Evolutionary conservation across 179 eudicot species (phyloP), one percentile per base, ranked within the genome.

Genomic region (Gypsophila paniculata): DNA sequence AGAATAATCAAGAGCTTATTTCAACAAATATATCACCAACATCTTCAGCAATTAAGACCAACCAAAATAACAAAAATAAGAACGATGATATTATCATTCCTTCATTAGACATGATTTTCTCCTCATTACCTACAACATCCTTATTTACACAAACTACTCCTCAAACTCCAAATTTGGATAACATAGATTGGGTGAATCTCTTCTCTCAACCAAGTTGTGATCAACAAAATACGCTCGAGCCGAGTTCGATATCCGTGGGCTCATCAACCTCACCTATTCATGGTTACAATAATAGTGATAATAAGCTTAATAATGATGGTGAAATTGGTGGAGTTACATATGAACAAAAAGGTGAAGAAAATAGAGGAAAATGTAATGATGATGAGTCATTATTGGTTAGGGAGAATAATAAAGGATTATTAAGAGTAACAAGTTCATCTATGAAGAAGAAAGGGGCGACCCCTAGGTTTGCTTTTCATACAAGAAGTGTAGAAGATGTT

Each of bases 391-490:
- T 17, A 22, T 74, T 1, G 71, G 26, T 65, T 42, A 42, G 12
- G 1, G 19, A 65, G 66, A 18, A 17, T 65, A 42, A 42, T 42
- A 60, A 74, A 78, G 72, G 75, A 63, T 51, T 80, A 63, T 51
- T 80, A 62, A 81, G 69, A 34, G 70, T 53, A 75, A 34, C 36
- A 61, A 36, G 61, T 39, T 64, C 66, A 11, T 64, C 67, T 0
- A 84, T 67, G 79, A 80, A 67, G 77, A 89, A 81, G 81, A 90
- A 80, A 58, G 71, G 67, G 46, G 74, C 81, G 65, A 82, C 86
- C 0, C 95, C 90, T 0, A 90, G 96, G 84, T 81, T 92, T 72
- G 94, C 92, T 0, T 92, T 92, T 61, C 94, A 92, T 76, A 92
- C 98, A 0, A 86, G 84, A 77, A 92, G 92, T 76, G 49, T 53